phyloP scores from a whole-genome alignment of 352 stramenopile species.

The Phytophthora meadii region DNA sequence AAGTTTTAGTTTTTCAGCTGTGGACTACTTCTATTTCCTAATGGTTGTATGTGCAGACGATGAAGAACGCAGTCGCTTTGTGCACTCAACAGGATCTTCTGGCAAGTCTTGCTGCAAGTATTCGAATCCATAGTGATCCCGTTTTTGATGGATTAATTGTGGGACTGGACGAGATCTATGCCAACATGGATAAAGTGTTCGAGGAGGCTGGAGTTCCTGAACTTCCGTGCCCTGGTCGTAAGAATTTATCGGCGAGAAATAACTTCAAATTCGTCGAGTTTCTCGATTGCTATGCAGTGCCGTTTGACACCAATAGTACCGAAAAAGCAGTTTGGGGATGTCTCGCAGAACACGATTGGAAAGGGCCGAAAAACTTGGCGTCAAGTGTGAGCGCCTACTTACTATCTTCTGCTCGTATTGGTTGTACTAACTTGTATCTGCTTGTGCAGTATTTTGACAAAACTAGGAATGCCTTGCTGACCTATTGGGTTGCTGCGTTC shows the following conservation, averaged over 20 bases:
- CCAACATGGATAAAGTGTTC: constrained; percentile 20
- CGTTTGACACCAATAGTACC: constrained; percentile 4
- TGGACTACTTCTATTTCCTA: not conserved
- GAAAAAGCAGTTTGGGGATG: constrained; percentile 18
- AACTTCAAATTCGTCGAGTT: constrained; percentile 23
- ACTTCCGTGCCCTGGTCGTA: constrained; percentile 19
- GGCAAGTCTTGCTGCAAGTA: constrained; percentile 1
- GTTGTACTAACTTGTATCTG: not conserved
- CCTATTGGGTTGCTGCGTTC: constrained; percentile 13
- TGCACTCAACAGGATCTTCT: constrained; percentile 11
- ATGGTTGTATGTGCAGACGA: constrained; percentile 4
- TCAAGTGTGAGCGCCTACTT: constrained; percentile 14
- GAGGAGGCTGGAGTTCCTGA: constrained; percentile 7
- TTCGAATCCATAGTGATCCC: constrained; percentile 9
- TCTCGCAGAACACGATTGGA: constrained; percentile 15
- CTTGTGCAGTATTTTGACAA: constrained; percentile 19
- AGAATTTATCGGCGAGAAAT: constrained; percentile 1
- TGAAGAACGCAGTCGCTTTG: constrained; percentile 12
- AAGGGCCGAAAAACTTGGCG: constrained; percentile 1
- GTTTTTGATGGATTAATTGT: constrained; percentile 18
- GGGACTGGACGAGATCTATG: constrained; percentile 30
- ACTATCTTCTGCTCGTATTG: not conserved
- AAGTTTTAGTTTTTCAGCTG: not conserved
- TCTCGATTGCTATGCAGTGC: constrained; percentile 12
- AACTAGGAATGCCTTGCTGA: constrained; percentile 13